phyloP scores from a whole-genome alignment of 345 rosid genomes.

The Linum usitatissimum region DNA sequence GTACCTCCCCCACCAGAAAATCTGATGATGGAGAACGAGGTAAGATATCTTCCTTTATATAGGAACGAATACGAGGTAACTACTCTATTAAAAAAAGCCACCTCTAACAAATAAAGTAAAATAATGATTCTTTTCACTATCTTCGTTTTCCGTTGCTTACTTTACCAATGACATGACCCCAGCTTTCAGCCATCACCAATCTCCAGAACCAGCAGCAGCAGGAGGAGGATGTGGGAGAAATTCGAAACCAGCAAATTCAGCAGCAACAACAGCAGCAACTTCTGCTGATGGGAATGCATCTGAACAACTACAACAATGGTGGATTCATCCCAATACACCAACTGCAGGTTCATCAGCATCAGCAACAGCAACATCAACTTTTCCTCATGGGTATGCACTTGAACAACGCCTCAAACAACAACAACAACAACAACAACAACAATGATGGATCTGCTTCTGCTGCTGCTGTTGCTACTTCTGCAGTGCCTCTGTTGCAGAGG shows the following conservation, averaged over 20 bases:
- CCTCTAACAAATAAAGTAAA: not conserved
- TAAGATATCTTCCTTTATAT: not conserved
- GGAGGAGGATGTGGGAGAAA: too few relatives aligned
- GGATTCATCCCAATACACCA: too few relatives aligned
- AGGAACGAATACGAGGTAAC: not conserved
- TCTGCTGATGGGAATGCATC: not conserved
- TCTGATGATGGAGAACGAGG: constrained; percentile 9
- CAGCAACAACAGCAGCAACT: not conserved
- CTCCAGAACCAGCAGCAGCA: not conserved
- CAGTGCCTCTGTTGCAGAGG: not conserved
- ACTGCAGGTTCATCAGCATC: not conserved
- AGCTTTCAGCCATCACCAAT: not conserved
- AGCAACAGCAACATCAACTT: not conserved
- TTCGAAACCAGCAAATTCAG: not conserved
- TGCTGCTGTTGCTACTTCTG: not conserved
- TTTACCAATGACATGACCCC: not conserved
- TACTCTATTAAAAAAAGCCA: not conserved
- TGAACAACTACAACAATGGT: not conserved
- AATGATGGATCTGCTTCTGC: not conserved
- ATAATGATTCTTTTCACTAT: not conserved
- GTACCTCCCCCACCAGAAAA: constrained; percentile 13
- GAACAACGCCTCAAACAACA: not conserved
- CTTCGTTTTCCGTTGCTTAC: not conserved
- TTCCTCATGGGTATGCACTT: not conserved
- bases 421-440: not conserved